These are phyloP conservation scores for Umbelopsis sp. DNA, from an alignment of 371 early-diverging fungal genomes.

Conservation along the genomic window DNA sequence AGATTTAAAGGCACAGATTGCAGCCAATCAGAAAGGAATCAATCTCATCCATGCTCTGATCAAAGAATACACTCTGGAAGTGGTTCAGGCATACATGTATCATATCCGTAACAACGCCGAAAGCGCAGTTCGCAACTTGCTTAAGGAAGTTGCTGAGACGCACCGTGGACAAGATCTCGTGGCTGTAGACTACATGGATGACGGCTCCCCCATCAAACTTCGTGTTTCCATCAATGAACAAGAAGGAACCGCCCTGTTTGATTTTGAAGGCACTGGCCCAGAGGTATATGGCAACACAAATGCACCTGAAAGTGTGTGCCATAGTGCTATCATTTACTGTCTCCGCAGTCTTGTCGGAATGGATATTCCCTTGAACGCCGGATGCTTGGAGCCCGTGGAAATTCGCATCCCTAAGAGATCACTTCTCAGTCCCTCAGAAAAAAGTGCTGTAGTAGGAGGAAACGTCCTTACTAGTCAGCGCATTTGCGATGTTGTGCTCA, in stretches of 20 bases:
- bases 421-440: conserved; percentile 78
- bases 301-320: conserved; percentile 67
- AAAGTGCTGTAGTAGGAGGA: conserved; percentile 95
- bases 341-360: conserved; percentile 85
- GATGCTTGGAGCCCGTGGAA: conserved; percentile 85
- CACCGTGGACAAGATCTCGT: conserved; percentile 54
- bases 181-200: conserved; percentile 91
- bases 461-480: conserved; percentile 96
- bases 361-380: conserved; percentile 95
- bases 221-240: conserved; percentile 72
- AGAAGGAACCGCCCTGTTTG: conserved; percentile 84
- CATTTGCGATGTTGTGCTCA: conserved; percentile 89
- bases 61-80: conserved; percentile 80
- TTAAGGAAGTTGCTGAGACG: conserved; percentile 59
- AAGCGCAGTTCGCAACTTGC: conserved; percentile 77
- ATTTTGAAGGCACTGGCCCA: conserved; percentile 90
- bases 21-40: conserved; percentile 96
- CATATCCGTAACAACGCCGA: conserved; percentile 88
- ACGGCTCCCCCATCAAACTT: conserved; percentile 87
- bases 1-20: conserved; percentile 94
- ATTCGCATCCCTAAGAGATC: conserved; percentile 80
- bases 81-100: conserved; percentile 93
- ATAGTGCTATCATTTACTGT: conserved; percentile 94
- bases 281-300: conserved; percentile 82
- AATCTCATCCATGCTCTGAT: conserved; percentile 80